These are phyloP conservation scores for Syncephalastrum monosporum DNA, from an alignment of 371 early-diverging fungal species.

Conservation along the genomic window DNA sequence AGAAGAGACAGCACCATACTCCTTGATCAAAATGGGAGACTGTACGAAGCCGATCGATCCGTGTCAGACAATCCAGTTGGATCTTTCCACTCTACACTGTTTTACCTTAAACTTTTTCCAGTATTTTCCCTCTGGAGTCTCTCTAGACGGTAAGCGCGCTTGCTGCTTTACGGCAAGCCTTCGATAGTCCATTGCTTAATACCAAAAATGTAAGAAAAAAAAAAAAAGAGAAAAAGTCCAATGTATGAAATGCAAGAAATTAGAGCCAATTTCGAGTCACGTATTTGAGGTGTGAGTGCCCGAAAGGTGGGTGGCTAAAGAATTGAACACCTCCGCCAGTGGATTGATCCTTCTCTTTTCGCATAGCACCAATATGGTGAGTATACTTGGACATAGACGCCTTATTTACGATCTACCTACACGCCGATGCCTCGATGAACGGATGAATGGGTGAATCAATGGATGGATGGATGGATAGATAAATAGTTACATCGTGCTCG, in stretches of 20 bases:
- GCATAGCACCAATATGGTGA: neutral
- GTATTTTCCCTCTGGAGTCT: slow-evolving; percentile 70
- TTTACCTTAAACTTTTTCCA: slow-evolving; percentile 83
- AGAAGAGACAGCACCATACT: slow-evolving; percentile 81
- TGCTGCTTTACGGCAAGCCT: slow-evolving; percentile 60
- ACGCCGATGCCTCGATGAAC: no score
- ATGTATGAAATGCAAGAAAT: neutral
- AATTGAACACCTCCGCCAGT: neutral
- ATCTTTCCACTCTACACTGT: neutral
- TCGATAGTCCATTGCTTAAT: slow-evolving; percentile 47
- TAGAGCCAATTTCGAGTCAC: no score
- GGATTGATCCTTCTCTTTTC: slow-evolving; percentile 1
- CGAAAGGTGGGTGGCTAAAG: neutral
- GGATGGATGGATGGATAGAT: no score
- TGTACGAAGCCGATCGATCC: slow-evolving; percentile 16
- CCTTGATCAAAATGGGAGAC: slow-evolving; percentile 86
- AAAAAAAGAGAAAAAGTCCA: slow-evolving; percentile 1
- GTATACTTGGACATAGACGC: neutral
- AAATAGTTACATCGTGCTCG: no score
- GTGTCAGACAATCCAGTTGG: neutral
- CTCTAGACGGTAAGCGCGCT: slow-evolving; percentile 49
- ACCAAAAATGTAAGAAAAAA: neutral
- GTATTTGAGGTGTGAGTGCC: no score
- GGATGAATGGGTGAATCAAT: no score
- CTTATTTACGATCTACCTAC: neutral